Conservation (phyloP, 768 basidiomycete genomes). For the Termitomyces sp. region DNA sequence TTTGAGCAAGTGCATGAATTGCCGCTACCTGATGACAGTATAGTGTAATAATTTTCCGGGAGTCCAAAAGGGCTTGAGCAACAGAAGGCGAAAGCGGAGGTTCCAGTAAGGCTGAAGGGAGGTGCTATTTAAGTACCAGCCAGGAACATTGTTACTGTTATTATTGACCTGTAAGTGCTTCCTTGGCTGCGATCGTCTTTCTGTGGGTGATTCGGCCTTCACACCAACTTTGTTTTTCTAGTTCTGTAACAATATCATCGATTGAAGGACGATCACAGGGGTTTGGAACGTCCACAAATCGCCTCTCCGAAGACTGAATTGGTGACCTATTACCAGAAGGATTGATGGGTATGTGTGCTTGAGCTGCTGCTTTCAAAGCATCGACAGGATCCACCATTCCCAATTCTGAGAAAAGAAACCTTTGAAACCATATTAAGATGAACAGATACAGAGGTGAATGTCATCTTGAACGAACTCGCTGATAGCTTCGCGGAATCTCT, state of each 20-base stretch:
- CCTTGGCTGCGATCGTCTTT: slow-evolving; percentile 46
- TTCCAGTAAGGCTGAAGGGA: slow-evolving; percentile 37
- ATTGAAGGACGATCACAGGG: slow-evolving; percentile 53
- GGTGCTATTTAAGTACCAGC: not conserved
- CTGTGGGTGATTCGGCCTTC: slow-evolving; percentile 59
- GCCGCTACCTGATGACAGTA: slow-evolving; percentile 72
- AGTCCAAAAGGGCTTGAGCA: slow-evolving; percentile 43
- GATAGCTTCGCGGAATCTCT: slow-evolving; percentile 56
- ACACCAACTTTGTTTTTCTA: slow-evolving; percentile 60
- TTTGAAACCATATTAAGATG: slow-evolving; percentile 18
- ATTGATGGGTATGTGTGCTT: slow-evolving; percentile 66
- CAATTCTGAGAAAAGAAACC: slow-evolving; percentile 52
- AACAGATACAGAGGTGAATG: not conserved
- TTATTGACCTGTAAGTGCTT: slow-evolving; percentile 38
- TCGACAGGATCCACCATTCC: slow-evolving; percentile 52
- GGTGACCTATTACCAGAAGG: slow-evolving; percentile 24
- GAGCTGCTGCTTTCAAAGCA: slow-evolving; percentile 61
- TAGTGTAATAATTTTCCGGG: slow-evolving; percentile 56
- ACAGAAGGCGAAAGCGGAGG: slow-evolving; percentile 55
- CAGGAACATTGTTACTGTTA: not conserved
- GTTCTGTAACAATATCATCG: slow-evolving; percentile 48
- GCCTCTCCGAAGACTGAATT: slow-evolving; percentile 4
- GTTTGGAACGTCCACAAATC: slow-evolving; percentile 27
- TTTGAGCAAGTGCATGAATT: slow-evolving; percentile 52
- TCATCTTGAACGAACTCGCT: slow-evolving; percentile 44